A percentile compares a stretch with the other conserved stretches of the same genome.
These are phyloP conservation scores for Gyrodon lividus DNA, from an alignment of 768 basidiomycete species.

Conservation along the genomic window DNA sequence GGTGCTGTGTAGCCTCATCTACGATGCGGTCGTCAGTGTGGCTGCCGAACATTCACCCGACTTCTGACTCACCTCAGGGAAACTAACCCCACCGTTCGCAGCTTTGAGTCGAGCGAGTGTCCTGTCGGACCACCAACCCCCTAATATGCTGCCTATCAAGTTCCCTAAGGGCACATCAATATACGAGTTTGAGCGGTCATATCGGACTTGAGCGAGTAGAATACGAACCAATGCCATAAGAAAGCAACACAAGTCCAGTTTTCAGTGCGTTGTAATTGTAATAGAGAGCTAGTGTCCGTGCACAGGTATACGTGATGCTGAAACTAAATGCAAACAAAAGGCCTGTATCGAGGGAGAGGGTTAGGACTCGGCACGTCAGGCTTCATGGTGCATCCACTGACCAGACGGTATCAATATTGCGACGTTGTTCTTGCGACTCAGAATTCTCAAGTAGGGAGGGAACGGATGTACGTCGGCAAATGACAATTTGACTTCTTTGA, in stretches of 20 bases:
- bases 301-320: slow-evolving; percentile 69
- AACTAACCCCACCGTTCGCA: slow-evolving; percentile 41
- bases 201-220: neutral
- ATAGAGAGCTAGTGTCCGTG: slow-evolving; percentile 60
- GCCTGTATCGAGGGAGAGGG: slow-evolving; percentile 37
- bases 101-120: slow-evolving; percentile 41
- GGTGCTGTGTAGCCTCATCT: slow-evolving; percentile 76
- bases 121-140: slow-evolving; percentile 58
- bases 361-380: neutral
- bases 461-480: slow-evolving; percentile 73
- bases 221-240: slow-evolving; percentile 63
- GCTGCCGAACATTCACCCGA: neutral
- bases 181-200: neutral
- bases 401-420: slow-evolving; percentile 45
- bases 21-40: neutral
- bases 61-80: slow-evolving; percentile 58
- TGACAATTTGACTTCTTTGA: slow-evolving; percentile 48
- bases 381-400: neutral
- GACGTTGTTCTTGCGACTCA: slow-evolving; percentile 66
- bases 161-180: slow-evolving; percentile 33
- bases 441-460: slow-evolving; percentile 54
- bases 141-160: slow-evolving; percentile 53
- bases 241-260: slow-evolving; percentile 75
- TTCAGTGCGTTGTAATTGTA: slow-evolving; percentile 71
- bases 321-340: slow-evolving; percentile 72